Evolutionary conservation across 768 basidiomycete genomes (phyloP), one percentile per base, ranked within the genome.

Genomic region (Boletus rex-veris): DNA sequence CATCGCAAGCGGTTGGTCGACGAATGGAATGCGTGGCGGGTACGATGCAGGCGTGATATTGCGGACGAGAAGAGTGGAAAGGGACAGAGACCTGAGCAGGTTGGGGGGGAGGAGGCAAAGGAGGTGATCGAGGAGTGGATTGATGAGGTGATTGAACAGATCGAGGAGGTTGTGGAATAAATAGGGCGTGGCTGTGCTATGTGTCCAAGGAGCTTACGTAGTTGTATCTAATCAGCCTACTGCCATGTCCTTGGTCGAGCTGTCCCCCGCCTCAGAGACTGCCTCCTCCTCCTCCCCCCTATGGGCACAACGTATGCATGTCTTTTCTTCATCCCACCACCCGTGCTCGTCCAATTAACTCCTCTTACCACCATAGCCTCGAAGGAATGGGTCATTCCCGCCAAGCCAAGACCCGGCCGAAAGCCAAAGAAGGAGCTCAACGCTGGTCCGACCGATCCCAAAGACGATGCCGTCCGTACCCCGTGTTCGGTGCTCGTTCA

Each of bases 1-100:
- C 85, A 85, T 58, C 82, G 97, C 55, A 90, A 91, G 71, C 82
- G 97, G 44, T 80, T 98, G 49, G 88, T 98, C 62, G 92, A 97
- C 65, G 97, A 99, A 74, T 99, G 97, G 97, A 97, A 99, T 73
- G 92, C 96, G 40, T 98, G 97, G 97, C 83, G 96, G 48, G 63
- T 76, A 21, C 79, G 83, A 58, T 85, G 86, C 60, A 84, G 80
- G 68, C 81, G 80, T 58, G 84, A 90, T 60, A 52, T 86, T 51
- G 79, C 77, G 35, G 85, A 84, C 48, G 82, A 82, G 56, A 75
- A 73, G 50, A 70, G 73, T 14, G 71, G 73, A 50, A 75, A 68
- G 61, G 70, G 69, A 26, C 68, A 71, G 58, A 72, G 67, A 45
- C 45, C 19, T 7, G 66, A 71, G 18, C 62, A 49, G 26, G 68